phyloP scores from a whole-genome alignment of 192 early-diverging fungal species.

The Phlyctochytrium arcticum region DNA sequence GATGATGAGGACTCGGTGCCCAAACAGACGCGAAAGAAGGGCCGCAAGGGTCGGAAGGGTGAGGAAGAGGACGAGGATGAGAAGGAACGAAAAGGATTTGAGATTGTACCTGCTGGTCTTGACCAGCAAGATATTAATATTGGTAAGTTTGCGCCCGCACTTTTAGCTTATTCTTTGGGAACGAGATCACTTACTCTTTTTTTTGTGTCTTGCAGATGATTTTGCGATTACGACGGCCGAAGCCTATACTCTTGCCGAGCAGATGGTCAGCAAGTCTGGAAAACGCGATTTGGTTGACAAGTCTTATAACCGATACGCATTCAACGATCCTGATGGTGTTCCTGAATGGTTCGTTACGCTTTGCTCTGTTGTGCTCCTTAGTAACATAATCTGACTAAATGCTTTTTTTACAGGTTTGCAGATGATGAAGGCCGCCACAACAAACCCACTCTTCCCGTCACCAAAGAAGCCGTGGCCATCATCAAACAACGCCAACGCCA shows the following conservation, averaged over 20 bases:
- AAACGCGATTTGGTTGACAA: constrained; percentile 86
- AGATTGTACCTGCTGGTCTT: constrained; percentile 33
- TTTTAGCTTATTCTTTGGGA: not conserved
- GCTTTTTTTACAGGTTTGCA: constrained; percentile 57
- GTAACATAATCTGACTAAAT: not conserved
- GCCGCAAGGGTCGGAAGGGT: constrained; percentile 31
- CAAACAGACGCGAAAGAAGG: constrained; percentile 3
- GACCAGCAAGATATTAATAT: not conserved
- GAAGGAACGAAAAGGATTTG: constrained; percentile 49
- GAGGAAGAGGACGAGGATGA: constrained; percentile 59
- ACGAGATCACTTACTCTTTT: constrained; percentile 6
- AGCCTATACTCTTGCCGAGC: constrained; percentile 83
- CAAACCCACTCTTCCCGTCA: constrained; percentile 85
- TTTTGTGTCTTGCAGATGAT: constrained; percentile 23
- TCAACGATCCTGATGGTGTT: constrained; percentile 78
- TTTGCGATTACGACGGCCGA: constrained; percentile 83
- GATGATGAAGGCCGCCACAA: constrained; percentile 90
- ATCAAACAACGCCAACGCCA: constrained; percentile 79
- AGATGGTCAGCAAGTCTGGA: constrained; percentile 73
- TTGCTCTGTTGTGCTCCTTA: not conserved
- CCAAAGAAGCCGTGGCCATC: constrained; percentile 90
- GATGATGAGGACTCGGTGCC: constrained; percentile 28
- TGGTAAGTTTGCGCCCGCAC: constrained; percentile 12
- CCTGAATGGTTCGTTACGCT: constrained; percentile 66
- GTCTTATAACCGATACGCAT: constrained; percentile 85